phyloP scores from a whole-genome alignment of 768 basidiomycete genomes.

The Podaxis sp. region DNA sequence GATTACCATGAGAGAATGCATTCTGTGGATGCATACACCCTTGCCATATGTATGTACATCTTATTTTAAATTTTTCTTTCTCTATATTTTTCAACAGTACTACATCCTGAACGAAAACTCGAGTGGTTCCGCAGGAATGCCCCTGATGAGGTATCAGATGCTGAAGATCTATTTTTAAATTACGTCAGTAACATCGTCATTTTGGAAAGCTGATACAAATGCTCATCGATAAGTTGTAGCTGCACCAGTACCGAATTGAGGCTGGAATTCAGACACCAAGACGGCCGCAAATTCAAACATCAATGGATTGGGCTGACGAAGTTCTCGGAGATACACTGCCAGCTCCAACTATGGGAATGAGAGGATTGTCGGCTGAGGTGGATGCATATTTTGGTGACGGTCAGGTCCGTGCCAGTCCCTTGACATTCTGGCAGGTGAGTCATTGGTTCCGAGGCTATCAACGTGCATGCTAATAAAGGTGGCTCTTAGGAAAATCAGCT shows the following conservation, averaged over 20 bases:
- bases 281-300: too few species aligned
- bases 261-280: too few species aligned
- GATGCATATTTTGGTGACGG: constrained; percentile 3
- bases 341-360: too few species aligned
- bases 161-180: background rate
- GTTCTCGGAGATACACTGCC: too few species aligned
- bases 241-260: too few species aligned
- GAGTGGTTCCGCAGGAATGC: background rate
- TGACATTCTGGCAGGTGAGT: constrained; percentile 6
- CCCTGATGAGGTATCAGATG: background rate
- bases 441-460: too few species aligned
- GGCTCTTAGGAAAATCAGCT: too few species aligned
- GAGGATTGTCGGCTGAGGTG: background rate
- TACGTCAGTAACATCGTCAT: background rate
- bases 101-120: constrained; percentile 1
- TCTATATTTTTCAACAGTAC: background rate
- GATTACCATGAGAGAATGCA: constrained; percentile 20
- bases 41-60: too few species aligned
- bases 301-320: too few species aligned
- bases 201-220: background rate
- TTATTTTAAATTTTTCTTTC: background rate
- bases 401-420: background rate
- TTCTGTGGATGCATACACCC: too few species aligned
- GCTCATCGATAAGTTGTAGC: too few species aligned
- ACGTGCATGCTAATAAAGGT: too few species aligned